A percentile compares a stretch with the other conserved stretches of the same genome.
These are phyloP conservation scores for Blastobotrys mokoenaii DNA, from an alignment of 805 yeast genomes.

Conservation along the genomic window DNA sequence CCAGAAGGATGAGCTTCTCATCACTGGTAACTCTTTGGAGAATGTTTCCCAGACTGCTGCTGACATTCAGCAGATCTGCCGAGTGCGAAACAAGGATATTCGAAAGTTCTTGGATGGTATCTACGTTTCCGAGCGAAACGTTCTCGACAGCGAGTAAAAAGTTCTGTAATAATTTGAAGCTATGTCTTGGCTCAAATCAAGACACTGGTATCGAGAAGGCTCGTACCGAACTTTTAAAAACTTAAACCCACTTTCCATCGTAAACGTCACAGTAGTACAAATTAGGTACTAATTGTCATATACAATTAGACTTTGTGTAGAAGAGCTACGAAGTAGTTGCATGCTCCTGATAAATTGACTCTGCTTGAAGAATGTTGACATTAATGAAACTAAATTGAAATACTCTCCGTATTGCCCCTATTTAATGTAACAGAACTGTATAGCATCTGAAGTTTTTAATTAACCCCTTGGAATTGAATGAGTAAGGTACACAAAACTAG, in stretches of 20 bases:
- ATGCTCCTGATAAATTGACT: no score
- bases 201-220: constrained; percentile 2
- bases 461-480: no score
- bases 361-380: no score
- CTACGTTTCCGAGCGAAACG: constrained; percentile 92
- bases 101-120: constrained; percentile 99
- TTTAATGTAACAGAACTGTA: no score
- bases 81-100: constrained; percentile 99
- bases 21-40: constrained; percentile 94
- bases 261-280: no score
- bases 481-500: no score
- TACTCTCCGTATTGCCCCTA: no score
- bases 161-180: constrained; percentile 9
- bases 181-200: constrained; percentile 5
- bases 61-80: constrained; percentile 94
- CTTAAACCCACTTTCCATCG: neutral
- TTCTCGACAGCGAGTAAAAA: constrained; percentile 49
- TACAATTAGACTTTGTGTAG: neutral
- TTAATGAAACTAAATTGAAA: no score
- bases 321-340: no score
- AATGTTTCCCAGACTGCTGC: constrained; percentile 98
- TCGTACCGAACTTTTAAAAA: neutral
- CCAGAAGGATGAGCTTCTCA: constrained; percentile 90
- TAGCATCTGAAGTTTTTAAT: no score
- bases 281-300: neutral